phyloP scores from a whole-genome alignment of 305 asterid genomes.

The Fraxinus angustifolia region DNA sequence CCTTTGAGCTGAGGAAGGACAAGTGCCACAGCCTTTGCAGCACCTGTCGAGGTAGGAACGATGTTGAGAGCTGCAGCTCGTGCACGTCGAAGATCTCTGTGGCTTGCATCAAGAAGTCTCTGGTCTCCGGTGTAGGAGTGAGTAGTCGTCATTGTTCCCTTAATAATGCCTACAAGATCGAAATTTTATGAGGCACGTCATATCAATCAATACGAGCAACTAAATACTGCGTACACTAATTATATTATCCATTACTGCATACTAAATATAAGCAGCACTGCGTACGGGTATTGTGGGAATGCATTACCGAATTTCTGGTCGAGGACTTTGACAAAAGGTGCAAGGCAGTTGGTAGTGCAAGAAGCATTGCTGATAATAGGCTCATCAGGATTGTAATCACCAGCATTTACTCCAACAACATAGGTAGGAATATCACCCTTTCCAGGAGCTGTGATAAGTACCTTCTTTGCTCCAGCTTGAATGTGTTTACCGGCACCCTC shows the following conservation, averaged over 20 bases:
- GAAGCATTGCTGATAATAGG: constrained; percentile 88
- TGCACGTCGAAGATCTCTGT: constrained; percentile 90
- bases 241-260: background rate
- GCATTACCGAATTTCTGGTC: constrained; percentile 78
- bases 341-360: constrained; percentile 96
- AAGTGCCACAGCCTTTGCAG: constrained; percentile 88
- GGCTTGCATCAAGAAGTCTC: constrained; percentile 93
- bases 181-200: background rate
- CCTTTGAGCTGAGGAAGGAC: constrained; percentile 91
- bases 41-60: constrained; percentile 91
- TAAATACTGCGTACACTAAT: background rate
- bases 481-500: constrained; percentile 92
- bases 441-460: constrained; percentile 90
- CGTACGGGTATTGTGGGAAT: background rate
- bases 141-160: constrained; percentile 98
- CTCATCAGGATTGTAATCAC: constrained; percentile 55
- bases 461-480: constrained; percentile 89
- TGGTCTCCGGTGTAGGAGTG: constrained; percentile 99
- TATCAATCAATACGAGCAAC: background rate
- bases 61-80: constrained; percentile 93
- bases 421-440: constrained; percentile 92
- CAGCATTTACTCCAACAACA: constrained; percentile 87
- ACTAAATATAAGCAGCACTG: background rate
- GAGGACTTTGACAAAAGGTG: constrained; percentile 87
- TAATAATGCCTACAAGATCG: constrained; percentile 56